Evolutionary conservation across 129 eudicot genomes (phyloP), one percentile per base, ranked within the genome.

Genomic region (Pulicaria dysenterica): DNA sequence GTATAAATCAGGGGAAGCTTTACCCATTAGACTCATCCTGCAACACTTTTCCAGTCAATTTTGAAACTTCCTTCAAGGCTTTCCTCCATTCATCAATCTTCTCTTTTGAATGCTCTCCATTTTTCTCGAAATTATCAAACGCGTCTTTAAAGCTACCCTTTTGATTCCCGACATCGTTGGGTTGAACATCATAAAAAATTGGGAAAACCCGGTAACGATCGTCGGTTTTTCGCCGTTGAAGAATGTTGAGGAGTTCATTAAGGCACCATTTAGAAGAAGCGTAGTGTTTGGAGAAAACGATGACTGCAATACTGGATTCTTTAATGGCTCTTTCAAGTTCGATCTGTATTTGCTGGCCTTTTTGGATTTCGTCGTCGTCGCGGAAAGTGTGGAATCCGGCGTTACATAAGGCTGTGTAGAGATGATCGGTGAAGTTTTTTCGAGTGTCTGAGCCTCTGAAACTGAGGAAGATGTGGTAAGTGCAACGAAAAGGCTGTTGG

Each of bases 181-280:
- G 81, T 3, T 62, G 24, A 44, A 77, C 81, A 54, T 77, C 81
- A 44, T 77, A 77, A 10, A 77, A 77, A 4, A 77, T 47, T 14
- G 76, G 81, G 43, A 77, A 77, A 34, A 77, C 71, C 14, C 41
- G 8, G 3, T 19, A 56, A 3, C 71, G 53, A 49, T 38, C 70
- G 41, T 57, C 70, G 9, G 4, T 8, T 38, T 10, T 61, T 15
- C 38, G 70, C 64, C 81, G 49, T 1, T 44, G 49, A n/a, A 78
- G 58, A 57, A 78, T 78, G 34, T 10, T 70, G 10, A 78, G 50
- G 2, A 70, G 76, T 72, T 77, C 77, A 40, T 77, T 50, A 7
- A 78, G 77, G 63, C 82, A 78, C 82, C 82, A 78, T 78, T 78
- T 61, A 4, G 82, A 78, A 51, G 65, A 62, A 13, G 51, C 82